phyloP scores from a whole-genome alignment of 2,329 filamentous ascomycete genomes.

The Penicillium sclerotigenum region DNA sequence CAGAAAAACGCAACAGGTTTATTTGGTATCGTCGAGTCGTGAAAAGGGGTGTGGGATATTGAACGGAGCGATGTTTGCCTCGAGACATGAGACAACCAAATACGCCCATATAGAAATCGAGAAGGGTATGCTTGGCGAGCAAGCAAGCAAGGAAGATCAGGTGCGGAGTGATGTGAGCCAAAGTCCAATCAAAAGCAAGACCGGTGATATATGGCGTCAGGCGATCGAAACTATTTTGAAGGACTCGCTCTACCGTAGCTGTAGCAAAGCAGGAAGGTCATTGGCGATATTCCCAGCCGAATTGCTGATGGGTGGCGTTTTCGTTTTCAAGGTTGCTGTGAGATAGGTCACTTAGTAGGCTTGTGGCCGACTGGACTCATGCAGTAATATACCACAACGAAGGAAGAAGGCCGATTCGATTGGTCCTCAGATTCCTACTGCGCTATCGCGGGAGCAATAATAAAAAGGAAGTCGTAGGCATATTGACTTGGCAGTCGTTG shows the following conservation, averaged over 20 bases:
- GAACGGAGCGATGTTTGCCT: not conserved
- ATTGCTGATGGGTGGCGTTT: not conserved
- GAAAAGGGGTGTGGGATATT: constrained; percentile 5
- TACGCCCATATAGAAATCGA: constrained; percentile 1
- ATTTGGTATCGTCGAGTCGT: constrained; percentile 17
- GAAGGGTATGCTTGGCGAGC: not conserved
- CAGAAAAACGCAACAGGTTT: constrained; percentile 6
- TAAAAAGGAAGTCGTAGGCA: not conserved
- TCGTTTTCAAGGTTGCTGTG: not conserved
- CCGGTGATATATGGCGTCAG: not conserved
- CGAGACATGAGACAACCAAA: not conserved
- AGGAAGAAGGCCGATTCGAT: not conserved
- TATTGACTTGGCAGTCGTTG: not conserved
- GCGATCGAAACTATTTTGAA: not conserved
- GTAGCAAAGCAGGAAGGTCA: not conserved
- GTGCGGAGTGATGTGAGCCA: not conserved
- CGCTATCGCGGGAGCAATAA: not conserved
- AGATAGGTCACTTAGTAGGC: not conserved
- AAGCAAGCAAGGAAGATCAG: not conserved
- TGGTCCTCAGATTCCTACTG: not conserved
- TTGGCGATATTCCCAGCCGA: not conserved
- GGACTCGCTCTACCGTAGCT: not conserved
- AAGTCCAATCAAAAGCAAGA: not conserved
- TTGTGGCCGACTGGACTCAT: not conserved
- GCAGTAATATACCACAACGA: not conserved